These are phyloP conservation scores for Aspergillus asperescens DNA, from an alignment of 495 filamentous ascomycete genomes.

Conservation along the genomic window DNA sequence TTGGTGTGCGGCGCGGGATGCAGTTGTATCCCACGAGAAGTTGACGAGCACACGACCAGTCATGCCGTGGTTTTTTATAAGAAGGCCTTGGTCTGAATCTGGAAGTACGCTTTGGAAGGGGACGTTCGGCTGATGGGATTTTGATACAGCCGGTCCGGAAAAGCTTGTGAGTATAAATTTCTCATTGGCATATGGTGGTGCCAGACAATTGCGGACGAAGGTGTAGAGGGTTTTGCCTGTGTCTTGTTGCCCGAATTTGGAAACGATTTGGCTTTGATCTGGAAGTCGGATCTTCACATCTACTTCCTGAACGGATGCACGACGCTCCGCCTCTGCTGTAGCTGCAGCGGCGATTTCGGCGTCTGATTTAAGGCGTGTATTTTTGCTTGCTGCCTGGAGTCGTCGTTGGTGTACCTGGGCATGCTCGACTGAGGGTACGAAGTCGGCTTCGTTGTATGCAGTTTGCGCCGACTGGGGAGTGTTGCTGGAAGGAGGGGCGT, in stretches of 20 bases:
- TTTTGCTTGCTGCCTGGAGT: slow-evolving; percentile 57
- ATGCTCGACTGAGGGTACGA: slow-evolving; percentile 77
- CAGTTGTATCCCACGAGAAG: slow-evolving; percentile 66
- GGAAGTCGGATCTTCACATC: slow-evolving; percentile 81
- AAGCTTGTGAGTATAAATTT: slow-evolving; percentile 49
- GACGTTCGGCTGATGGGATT: slow-evolving; percentile 20
- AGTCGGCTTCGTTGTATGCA: slow-evolving; percentile 65
- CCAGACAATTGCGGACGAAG: slow-evolving; percentile 52
- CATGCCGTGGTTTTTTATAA: slow-evolving; percentile 70
- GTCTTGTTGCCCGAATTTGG: slow-evolving; percentile 56
- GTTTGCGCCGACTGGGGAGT: slow-evolving; percentile 70
- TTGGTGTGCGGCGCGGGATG: slow-evolving; percentile 37
- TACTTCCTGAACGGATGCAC: slow-evolving; percentile 61
- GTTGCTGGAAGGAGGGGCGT: slow-evolving; percentile 61
- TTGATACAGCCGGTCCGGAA: slow-evolving; percentile 11
- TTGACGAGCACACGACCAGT: slow-evolving; percentile 66
- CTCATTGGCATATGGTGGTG: slow-evolving; percentile 30
- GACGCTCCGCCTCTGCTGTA: slow-evolving; percentile 50
- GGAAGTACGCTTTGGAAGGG: slow-evolving; percentile 30
- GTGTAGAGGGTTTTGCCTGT: slow-evolving; percentile 62
- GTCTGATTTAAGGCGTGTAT: slow-evolving; percentile 55
- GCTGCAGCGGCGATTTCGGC: slow-evolving; percentile 47
- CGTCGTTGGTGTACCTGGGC: slow-evolving; percentile 74
- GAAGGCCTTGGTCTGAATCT: slow-evolving; percentile 42
- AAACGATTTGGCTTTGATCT: slow-evolving; percentile 67